Base-by-base conservation (phyloP, 2,329 filamentous ascomycete species). In the Exophiala xenobiotica region DNA sequence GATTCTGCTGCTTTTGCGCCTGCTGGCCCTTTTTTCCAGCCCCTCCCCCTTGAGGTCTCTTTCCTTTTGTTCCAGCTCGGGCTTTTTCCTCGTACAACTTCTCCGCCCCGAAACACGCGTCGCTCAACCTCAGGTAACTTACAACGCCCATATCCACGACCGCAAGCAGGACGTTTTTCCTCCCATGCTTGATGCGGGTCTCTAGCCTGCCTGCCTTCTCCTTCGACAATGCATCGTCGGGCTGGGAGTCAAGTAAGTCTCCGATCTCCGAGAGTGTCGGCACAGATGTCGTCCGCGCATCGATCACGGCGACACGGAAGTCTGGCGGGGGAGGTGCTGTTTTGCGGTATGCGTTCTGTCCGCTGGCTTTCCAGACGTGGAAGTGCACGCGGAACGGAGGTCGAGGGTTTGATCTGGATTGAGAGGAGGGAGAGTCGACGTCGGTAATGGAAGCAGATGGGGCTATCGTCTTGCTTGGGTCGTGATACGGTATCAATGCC, bases 121-220 rank as follows among this genome's bases (percentile, higher is more conserved):
- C 90, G 1, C 81, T 83, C 52, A 96, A 78, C 19, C 88, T 77
- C 63, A 96, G 76, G 66, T 92, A 97, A 67, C 92, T 97, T 39
- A 91, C 86, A 18, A 97, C 78, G 0, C 93, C 93, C 57, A 90
- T 81, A 67, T 97, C 93, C 26, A 96, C 90, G 2, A 97, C 81
- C 0, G 91, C 93, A 19, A 99, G 68, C 26, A 96, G 76, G 24
- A 93, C 87, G 68, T 89, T 93, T 58, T 89, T 81, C 67, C 86
- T 84, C 1, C 90, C 93, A 63, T 95, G 84, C 69, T 90, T 92
- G 57, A 97, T 73, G 53, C 88, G 83, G 63, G 85, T 81, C 65
- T 95, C 93, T 58, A 91, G 70, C 57, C 54, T 40, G 9, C 39
- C 42, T 65, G 81, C 66, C 69, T 76, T 39, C 53, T 76, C 57